Evolutionary conservation across 208 protist genomes (phyloP).

Genomic region (Acanthamoeba healyi): DNA sequence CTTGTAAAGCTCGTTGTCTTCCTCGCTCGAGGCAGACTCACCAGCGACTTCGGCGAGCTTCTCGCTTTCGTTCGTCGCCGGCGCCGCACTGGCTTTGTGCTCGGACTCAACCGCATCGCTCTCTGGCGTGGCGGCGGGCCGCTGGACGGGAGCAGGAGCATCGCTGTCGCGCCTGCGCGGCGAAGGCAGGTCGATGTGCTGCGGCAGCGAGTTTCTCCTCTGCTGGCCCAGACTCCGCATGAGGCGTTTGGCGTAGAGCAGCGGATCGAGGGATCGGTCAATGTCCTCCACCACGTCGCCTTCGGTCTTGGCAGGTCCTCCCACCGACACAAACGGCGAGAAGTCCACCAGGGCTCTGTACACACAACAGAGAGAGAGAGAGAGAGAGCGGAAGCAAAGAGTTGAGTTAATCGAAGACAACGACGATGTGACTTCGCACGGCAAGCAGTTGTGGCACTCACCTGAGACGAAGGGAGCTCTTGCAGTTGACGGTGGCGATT

Average conservation of each 20-base stretch:
- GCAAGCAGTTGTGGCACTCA: too few species aligned
- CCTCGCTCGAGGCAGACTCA: not conserved
- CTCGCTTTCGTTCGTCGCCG: not conserved
- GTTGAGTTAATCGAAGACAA: too few species aligned
- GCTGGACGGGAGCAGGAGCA: not conserved
- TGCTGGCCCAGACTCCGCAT: not conserved
- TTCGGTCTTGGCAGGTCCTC: not conserved
- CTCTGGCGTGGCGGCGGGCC: not conserved
- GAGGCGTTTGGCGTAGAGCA: not conserved
- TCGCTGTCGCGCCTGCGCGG: not conserved
- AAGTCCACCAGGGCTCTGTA: conserved; percentile 33
- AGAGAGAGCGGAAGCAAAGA: not conserved
- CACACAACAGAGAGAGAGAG: not conserved
- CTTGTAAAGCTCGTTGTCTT: not conserved
- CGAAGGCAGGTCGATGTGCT: conserved; percentile 25
- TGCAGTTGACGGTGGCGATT: conserved; percentile 57
- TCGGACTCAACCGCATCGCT: not conserved
- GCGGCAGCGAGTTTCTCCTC: conserved; percentile 8
- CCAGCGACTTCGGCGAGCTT: not conserved
- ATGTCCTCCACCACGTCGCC: not conserved
- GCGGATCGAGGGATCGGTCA: not conserved
- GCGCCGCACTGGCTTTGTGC: not conserved
- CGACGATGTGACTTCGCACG: too few species aligned
- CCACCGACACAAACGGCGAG: conserved; percentile 12
- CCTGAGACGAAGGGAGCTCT: conserved; percentile 38